Evolutionary conservation across 2,329 filamentous ascomycete species (phyloP), one percentile per base, ranked within the genome.

Genomic region (Cercospora sesami): DNA sequence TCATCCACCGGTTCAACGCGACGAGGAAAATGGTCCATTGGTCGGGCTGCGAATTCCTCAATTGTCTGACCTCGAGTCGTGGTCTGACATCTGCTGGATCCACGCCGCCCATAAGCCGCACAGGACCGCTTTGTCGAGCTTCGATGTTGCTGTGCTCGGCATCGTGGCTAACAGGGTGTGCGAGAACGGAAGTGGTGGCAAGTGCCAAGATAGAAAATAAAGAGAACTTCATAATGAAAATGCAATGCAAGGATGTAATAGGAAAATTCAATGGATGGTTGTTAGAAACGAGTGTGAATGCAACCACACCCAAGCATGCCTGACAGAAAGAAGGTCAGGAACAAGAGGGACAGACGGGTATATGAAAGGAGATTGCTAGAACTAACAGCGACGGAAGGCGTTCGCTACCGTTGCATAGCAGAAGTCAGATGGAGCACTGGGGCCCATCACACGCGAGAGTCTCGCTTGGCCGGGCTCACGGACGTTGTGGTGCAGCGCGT

Each of bases 21-120:
- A 75, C 69, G 39, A 75, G 65, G 45, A 75, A 71, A 30, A 75
- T 68, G 1, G 65, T 70, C 68, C 72, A 75, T 67, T 75, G 73
- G n/a, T 74, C 71, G 5, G 71, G 72, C 45, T 71, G 65, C n/a
- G 64, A 65, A 28, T 69, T 66, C 36, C 68, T 67, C 67, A 75
- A 65, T 64, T 74, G 68, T 61, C 73, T 68, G 33, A 75, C 64
- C 60, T 75, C 74, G 23, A 74, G 63, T 33, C 74, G 73, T 16
- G 72, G 69, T 23, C 69, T 58, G 5, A 61, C 30, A 31, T 31
- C 30, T 31, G 30, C 30, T 45, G 42, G 18, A 45, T 16, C 16
- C 16, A 45, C 42, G 42, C 26, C 39, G 18, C 39, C 63, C 26
- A 48, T 21, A 18, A 65, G 42, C 3, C 57, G n/a, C 28, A 48